Conservation (phyloP, 83 land plant genomes). For the Diphasiastrum complanatum region DNA sequence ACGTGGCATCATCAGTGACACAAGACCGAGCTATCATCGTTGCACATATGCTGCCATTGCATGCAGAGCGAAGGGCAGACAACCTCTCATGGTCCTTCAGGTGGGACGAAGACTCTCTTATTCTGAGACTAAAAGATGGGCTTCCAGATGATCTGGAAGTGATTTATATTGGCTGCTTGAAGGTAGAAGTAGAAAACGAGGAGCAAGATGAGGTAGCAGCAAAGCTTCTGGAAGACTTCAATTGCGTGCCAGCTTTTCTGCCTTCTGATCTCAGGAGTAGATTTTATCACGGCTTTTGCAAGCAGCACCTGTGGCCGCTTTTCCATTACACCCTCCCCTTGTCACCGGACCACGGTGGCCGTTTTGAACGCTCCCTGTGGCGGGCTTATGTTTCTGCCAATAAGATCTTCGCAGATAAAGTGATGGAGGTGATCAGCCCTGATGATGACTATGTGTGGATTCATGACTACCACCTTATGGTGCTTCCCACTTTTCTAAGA, state of each 20-base stretch:
- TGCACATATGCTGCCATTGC: constrained; percentile 16
- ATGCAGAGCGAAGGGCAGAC: constrained; percentile 14
- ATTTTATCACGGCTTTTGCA: constrained; percentile 19
- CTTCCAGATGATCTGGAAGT: constrained; percentile 25
- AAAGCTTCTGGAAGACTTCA: constrained; percentile 20
- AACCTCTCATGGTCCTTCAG: constrained; percentile 19
- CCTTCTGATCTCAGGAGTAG: constrained; percentile 20
- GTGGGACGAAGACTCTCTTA: constrained; percentile 26
- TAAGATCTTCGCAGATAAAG: constrained; percentile 21
- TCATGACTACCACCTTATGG: constrained; percentile 26
- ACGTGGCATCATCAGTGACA: constrained; percentile 14
- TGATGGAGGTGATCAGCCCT: constrained; percentile 25
- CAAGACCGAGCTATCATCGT: constrained; percentile 20
- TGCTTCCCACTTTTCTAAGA: constrained; percentile 17
- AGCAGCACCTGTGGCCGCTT: constrained; percentile 22
- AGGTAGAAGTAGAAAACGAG: constrained; percentile 8
- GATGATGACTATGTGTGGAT: constrained; percentile 25
- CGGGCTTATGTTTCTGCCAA: constrained; percentile 23
- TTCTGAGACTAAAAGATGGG: constrained; percentile 15
- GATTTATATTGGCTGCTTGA: constrained; percentile 15
- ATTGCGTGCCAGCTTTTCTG: constrained; percentile 21
- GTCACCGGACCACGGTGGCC: constrained; percentile 23
- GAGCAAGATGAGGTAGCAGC: constrained; percentile 27
- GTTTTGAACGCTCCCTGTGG: constrained; percentile 23
- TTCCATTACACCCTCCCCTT: constrained; percentile 23